Evolutionary conservation across 768 basidiomycete species (phyloP), one percentile per base, ranked within the genome.

Genomic region (Amylocystis lapponica): DNA sequence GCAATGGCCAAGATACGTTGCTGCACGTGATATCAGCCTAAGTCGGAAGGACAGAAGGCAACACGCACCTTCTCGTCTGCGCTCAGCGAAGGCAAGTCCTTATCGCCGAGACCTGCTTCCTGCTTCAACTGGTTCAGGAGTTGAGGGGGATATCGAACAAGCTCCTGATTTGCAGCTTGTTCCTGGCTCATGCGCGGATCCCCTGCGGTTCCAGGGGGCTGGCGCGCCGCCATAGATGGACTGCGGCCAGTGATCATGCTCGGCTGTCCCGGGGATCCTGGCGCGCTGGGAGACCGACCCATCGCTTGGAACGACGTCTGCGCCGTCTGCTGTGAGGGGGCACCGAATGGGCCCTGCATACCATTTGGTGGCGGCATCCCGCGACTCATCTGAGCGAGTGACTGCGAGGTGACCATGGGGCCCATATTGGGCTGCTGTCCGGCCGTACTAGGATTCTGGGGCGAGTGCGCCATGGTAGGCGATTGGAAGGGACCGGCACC

Each of bases 381-480:
- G n/a, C 7, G 6, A 17, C 27, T 43, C 51, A 75, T 67, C 21
- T 71, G 67, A 6, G 60, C 46, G 53, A 79, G 63, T 44, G 78
- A 78, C 3, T 76, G 76, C 3, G 75, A 74, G 0, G 71, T 70
- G 2, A 78, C 74, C 1, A 78, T 66, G 43, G 72, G 74, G 37
- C 66, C 68, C 70, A 79, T 75, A 60, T 50, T 60, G 54, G 6
- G 37, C 51, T 63, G 63, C 21, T 62, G 62, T 19, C 54, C 57
- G 3, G 58, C 68, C 7, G 55, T 56, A 22, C 62, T 62, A 7
- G 56, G 57, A 35, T 72, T 72, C 48, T 79, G 79, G 0, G 78
- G 75, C 3, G 81, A 80, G 39, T 75, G 72, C 2, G 78, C 68
- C 62, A 84, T 79, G 2, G 75, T 80, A 4, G 83, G 83, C 17